Evolutionary conservation across 2,329 filamentous ascomycete species (phyloP).

Genomic region (Colletotrichum spaethianum): DNA sequence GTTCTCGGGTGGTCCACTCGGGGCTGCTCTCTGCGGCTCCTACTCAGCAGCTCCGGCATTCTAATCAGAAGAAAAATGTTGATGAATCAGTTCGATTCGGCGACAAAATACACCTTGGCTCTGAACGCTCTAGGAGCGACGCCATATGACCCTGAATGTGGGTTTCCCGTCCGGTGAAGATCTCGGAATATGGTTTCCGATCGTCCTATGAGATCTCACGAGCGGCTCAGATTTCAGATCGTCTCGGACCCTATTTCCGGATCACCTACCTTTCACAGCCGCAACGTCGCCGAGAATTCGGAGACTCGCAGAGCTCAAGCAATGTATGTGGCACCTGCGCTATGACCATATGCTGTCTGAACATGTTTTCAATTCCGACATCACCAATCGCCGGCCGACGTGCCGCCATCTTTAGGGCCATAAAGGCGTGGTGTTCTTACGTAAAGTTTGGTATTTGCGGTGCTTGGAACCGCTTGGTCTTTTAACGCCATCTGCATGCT

Average conservation of each 20-base stretch:
- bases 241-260: constrained; percentile 17
- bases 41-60: not conserved
- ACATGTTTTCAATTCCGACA: too few species aligned
- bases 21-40: not conserved
- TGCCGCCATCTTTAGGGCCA: too few species aligned
- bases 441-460: not conserved
- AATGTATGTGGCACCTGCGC: too few species aligned
- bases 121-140: not conserved
- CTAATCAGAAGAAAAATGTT: too few species aligned
- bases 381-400: too few species aligned
- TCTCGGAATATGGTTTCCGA: constrained; percentile 34
- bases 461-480: not conserved
- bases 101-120: not conserved
- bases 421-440: not conserved
- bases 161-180: not conserved
- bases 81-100: constrained; percentile 2
- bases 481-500: not conserved
- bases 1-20: constrained; percentile 4
- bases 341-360: too few species aligned
- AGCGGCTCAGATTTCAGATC: not conserved
- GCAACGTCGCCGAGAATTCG: not conserved
- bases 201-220: constrained; percentile 11
- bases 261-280: not conserved
- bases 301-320: not conserved
- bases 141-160: not conserved